phyloP scores from a whole-genome alignment of 2,329 filamentous ascomycete genomes.

The Cladosporium sp. region DNA sequence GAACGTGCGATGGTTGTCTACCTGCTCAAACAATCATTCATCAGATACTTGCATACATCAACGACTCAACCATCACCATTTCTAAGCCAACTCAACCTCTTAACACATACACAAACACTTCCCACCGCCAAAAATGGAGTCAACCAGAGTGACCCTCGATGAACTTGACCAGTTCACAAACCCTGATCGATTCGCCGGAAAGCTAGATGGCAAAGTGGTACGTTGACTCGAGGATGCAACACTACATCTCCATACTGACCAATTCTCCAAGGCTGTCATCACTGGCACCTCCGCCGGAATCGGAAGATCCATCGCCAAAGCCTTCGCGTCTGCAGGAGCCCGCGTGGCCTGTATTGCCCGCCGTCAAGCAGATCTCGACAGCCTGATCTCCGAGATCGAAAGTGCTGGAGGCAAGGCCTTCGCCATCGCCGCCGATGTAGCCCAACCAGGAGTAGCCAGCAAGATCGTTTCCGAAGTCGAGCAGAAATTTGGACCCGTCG shows the following conservation, averaged over 20 bases:
- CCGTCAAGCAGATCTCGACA: constrained; percentile 19
- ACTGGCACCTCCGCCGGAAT: constrained; percentile 25
- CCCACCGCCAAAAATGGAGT: background rate
- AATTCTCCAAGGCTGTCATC: constrained; percentile 17
- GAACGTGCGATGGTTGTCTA: too few relatives aligned
- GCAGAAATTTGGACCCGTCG: constrained; percentile 16
- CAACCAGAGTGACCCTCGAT: background rate
- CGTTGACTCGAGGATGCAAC: background rate
- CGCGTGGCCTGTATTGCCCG: constrained; percentile 20
- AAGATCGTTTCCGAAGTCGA: constrained; percentile 18
- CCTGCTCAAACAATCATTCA: too few relatives aligned
- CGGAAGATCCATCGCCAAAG: constrained; percentile 17
- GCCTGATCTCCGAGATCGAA: constrained; percentile 20
- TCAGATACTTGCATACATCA: too few relatives aligned
- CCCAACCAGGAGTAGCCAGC: constrained; percentile 13
- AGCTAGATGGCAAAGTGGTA: constrained; percentile 22
- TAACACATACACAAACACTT: background rate
- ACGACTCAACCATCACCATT: too few relatives aligned
- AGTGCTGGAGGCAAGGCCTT: constrained; percentile 15
- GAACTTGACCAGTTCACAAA: constrained; percentile 19
- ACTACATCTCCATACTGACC: background rate
- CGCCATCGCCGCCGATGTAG: constrained; percentile 17
- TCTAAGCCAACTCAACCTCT: background rate
- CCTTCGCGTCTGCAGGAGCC: constrained; percentile 20
- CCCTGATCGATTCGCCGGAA: constrained; percentile 17